Evolutionary conservation across 2,329 filamentous ascomycete genomes (phyloP).

Genomic region (Orbilia brochopaga): DNA sequence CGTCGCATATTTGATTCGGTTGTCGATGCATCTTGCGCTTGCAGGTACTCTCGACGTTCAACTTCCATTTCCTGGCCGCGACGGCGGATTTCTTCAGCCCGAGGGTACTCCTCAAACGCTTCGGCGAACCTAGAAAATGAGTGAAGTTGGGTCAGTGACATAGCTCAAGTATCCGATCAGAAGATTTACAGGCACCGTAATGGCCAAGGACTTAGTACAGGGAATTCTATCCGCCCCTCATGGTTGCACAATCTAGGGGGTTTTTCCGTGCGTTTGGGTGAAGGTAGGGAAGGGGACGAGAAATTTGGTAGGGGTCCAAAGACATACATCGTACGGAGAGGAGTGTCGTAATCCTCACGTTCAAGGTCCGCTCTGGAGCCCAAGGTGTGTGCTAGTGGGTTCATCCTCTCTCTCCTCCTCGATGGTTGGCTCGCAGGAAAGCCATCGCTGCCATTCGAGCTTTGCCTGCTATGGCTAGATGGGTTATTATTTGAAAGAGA

Average conservation of each 20-base stretch:
- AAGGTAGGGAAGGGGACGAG: no score
- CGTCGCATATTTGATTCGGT: constrained; percentile 26
- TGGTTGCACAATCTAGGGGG: no score
- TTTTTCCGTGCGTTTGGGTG: no score
- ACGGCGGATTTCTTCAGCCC: constrained; percentile 23
- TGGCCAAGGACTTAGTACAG: no score
- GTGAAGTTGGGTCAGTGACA: background rate
- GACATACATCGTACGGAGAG: constrained; percentile 43
- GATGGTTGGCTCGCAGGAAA: constrained; percentile 6
- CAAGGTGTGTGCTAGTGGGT: constrained; percentile 24
- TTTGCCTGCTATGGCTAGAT: constrained; percentile 26
- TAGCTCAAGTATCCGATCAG: no score
- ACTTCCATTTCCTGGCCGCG: constrained; percentile 29
- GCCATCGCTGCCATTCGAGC: constrained; percentile 28
- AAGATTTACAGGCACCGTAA: no score
- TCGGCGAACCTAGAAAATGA: constrained; percentile 18
- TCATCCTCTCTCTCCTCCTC: constrained; percentile 36
- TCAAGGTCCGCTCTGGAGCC: constrained; percentile 33
- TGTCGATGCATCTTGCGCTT: constrained; percentile 20
- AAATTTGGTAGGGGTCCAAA: no score
- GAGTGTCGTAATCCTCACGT: constrained; percentile 46
- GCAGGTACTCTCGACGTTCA: constrained; percentile 33
- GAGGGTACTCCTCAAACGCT: constrained; percentile 21
- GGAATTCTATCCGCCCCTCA: no score
- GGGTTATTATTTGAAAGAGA: constrained; percentile 27